phyloP scores from a whole-genome alignment of 2,329 filamentous ascomycete species.

The Pleomassaria siparia region DNA sequence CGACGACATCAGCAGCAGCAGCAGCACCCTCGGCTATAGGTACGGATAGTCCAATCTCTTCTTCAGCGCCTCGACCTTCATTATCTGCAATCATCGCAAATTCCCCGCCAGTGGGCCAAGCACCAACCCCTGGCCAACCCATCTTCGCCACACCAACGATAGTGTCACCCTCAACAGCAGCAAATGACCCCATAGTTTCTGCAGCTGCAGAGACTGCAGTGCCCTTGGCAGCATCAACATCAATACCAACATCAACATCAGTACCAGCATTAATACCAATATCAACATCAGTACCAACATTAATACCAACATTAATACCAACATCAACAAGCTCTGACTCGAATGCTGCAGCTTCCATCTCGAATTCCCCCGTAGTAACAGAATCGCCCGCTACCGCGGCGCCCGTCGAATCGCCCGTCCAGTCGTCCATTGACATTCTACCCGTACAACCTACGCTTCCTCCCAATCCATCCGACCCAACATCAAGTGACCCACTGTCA shows the following conservation, averaged over 20 bases:
- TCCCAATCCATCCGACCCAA: conserved; percentile 11
- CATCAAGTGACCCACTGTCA: conserved; percentile 12
- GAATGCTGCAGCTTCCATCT: conserved; percentile 25
- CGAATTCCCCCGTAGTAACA: conserved; percentile 13
- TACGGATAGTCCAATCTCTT: conserved; percentile 36
- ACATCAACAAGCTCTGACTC: conserved; percentile 36
- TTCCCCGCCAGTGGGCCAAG: conserved; percentile 16
- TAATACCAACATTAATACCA: no score
- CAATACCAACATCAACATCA: no score
- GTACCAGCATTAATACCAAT: no score
- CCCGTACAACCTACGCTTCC: conserved; percentile 16
- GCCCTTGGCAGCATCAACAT: conserved; percentile 10
- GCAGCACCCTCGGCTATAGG: conserved; percentile 35
- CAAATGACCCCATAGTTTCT: conserved; percentile 3
- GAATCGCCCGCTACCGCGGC: conserved; percentile 6
- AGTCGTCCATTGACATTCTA: conserved; percentile 15
- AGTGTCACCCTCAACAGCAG: background rate
- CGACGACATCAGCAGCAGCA: conserved; percentile 23
- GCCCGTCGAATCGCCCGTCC: conserved; percentile 15
- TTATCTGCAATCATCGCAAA: conserved; percentile 23
- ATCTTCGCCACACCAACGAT: background rate
- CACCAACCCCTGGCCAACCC: conserved; percentile 14
- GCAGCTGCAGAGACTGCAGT: conserved; percentile 9
- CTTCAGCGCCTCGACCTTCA: conserved; percentile 22
- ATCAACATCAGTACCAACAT: no score